These are phyloP conservation scores for Pleurotus tuber-regium DNA, from an alignment of 768 basidiomycete genomes.

Conservation along the genomic window DNA sequence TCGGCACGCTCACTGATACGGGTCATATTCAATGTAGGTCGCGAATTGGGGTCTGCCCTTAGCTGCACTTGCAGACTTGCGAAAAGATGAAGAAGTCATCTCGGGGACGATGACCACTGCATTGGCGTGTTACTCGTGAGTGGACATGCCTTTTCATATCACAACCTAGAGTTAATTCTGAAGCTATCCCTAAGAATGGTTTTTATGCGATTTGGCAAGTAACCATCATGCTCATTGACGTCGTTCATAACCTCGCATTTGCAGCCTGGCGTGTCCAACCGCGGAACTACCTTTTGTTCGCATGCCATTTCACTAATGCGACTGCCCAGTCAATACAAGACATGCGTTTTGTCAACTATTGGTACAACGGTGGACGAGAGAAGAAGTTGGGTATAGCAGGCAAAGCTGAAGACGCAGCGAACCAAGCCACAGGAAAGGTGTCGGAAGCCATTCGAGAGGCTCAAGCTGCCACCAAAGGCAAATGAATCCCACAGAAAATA, in stretches of 20 bases:
- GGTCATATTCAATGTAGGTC: constrained; percentile 52
- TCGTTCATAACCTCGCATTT: constrained; percentile 10
- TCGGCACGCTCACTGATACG: constrained; percentile 13
- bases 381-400: constrained; percentile 47
- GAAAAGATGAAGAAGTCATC: constrained; percentile 94
- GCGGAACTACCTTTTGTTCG: constrained; percentile 93
- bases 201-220: constrained; percentile 93
- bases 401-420: constrained; percentile 19
- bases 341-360: constrained; percentile 84
- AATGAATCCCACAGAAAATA: constrained; percentile 21
- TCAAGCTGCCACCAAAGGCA: constrained; percentile 5
- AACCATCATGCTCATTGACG: constrained; percentile 2
- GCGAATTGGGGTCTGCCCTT: constrained; percentile 99
- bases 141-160: constrained; percentile 21
- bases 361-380: constrained; percentile 87
- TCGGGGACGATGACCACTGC: constrained; percentile 97
- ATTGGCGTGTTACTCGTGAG: constrained; percentile 89
- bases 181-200: constrained; percentile 46
- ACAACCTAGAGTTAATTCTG: constrained; percentile 9
- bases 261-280: constrained; percentile 94
- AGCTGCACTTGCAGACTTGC: constrained; percentile 87
- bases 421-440: constrained; percentile 38
- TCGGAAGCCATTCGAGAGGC: constrained; percentile 49
- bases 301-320: constrained; percentile 90
- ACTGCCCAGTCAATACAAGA: constrained; percentile 85